Evolutionary conservation across 306 rosid genomes (phyloP), one percentile per base, ranked within the genome.

Genomic region (Rosa rugosa): DNA sequence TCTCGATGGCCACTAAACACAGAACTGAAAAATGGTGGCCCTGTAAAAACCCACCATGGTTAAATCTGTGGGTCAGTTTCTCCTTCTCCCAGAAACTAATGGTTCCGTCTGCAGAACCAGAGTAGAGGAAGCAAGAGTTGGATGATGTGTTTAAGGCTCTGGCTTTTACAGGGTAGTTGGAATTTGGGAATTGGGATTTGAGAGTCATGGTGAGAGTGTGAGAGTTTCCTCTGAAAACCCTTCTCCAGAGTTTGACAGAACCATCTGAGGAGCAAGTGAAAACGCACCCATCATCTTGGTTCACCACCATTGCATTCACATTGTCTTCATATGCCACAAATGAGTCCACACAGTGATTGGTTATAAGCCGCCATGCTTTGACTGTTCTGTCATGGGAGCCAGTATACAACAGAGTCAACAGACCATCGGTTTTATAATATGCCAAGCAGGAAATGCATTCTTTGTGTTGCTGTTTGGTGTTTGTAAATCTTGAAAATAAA

Each of bases 181-280:
- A 34, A 18, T 65, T 65, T 36, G 14, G 14, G 25, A 36, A 36
- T 74, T 92, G 95, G 75, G 88, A 92, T 27, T 84, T 86, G 0
- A 92, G 84, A 0, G 88, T 89, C 91, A 89, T 86, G 1, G 90
- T 90, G 50, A 92, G 86, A 8, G 91, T 92, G 79, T 92, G 96
- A 3, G 96, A 90, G 82, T 87, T 83, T 66, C 89, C 96, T 23
- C 84, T 85, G 84, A 83, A 92, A 0, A 90, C 85, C 67, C 91
- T 89, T 84, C 93, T 89, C 97, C 97, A 92, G 27, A 90, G 75
- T 70, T 87, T 89, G 75, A 87, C 92, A 0, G 92, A 87, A 5
- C 93, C 92, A 67, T 92, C 96, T 6, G 90, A 86, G n/a, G 96
- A 92, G 71, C 90, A 85, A 7, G 92, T 89, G 90, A 92, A 90